Evolutionary conservation across 306 rosid species (phyloP).

Genomic region (Gleditsia sinensis): DNA sequence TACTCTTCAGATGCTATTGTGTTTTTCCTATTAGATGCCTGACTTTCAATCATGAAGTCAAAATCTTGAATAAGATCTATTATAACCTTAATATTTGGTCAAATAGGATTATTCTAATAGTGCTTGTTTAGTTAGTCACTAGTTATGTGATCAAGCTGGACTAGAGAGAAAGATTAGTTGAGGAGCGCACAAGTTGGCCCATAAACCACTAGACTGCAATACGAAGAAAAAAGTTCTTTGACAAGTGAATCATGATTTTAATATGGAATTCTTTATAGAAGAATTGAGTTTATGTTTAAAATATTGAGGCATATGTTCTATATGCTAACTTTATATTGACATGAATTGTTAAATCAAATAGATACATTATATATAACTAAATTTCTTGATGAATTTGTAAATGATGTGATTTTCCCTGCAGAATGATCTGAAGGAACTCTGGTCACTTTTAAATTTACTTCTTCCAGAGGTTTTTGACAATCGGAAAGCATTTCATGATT

Average conservation of each 20-base stretch:
- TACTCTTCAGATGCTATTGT: neutral
- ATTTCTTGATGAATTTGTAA: conserved; percentile 32
- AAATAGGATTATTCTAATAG: neutral
- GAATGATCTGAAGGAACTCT: conserved; percentile 98
- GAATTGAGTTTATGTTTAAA: neutral
- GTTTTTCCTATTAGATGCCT: conserved; percentile 18
- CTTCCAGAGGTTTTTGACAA: conserved; percentile 99
- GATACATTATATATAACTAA: neutral
- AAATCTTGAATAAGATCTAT: conserved; percentile 8
- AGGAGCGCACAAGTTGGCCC: neutral
- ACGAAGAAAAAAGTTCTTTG: conserved; percentile 12
- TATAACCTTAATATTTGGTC: conserved; percentile 22
- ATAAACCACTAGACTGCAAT: neutral
- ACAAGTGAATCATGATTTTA: conserved; percentile 4
- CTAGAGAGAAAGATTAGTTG: neutral
- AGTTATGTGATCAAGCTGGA: conserved; percentile 5
- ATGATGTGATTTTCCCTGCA: conserved; percentile 47
- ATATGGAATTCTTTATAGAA: neutral
- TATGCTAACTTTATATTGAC: conserved; percentile 15
- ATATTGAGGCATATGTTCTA: neutral
- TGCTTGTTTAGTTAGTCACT: conserved; percentile 15
- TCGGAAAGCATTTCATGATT: conserved; percentile 95
- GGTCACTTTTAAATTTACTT: conserved; percentile 97
- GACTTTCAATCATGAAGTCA: neutral
- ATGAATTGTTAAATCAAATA: conserved; percentile 23